Evolutionary conservation across 2,329 filamentous ascomycete genomes (phyloP), one percentile per base, ranked within the genome.

Genomic region (Ceratocystis variospora): DNA sequence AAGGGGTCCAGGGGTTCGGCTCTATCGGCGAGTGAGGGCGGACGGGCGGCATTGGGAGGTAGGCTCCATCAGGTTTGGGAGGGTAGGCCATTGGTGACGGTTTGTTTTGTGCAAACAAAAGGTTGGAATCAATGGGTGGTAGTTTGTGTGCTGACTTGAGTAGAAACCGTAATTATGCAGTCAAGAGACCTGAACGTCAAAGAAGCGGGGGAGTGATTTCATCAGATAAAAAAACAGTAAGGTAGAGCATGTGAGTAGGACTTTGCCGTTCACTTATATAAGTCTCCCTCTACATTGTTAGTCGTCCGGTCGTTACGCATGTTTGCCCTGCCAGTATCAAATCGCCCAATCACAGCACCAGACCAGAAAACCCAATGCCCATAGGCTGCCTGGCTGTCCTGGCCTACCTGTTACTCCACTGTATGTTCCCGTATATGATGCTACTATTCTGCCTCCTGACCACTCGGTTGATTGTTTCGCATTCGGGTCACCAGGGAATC

Each of bases 31-130:
- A 31, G 41, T 33, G 44, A 22, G 61, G 6, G 25, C 33, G 33
- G 19, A 28, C n/a, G 41, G 41, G 61, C 8, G 63, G 63, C 50
- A 65, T 65, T n/a, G 63, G 41, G 22, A 45, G 37, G 46, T 65
- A 65, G 41, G 44, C 44, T 2, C 55, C 50, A 10, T 57, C 63
- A 17, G 63, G 37, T 10, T 65, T 57, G 1, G 63, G 53, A 15
- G 15, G 25, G 25, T 65, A 65, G 17, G 63, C 63, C 63, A 65
- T 65, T 25, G 33, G 17, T 19, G 48, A n/a, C 19, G 17, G 37
- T 10, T 61, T 37, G 17, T 37, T 17, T 28, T 44, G 17, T 17
- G 17, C 15, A 44, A 6, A 28, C 44, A 46, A 44, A 12, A 41
- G 4, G 10, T 5, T 15, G 37, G 12, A 41, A 5, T 41, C 3